phyloP scores from a whole-genome alignment of 2,329 filamentous ascomycete genomes.

The Hymenotorrendiella dingleyae region DNA sequence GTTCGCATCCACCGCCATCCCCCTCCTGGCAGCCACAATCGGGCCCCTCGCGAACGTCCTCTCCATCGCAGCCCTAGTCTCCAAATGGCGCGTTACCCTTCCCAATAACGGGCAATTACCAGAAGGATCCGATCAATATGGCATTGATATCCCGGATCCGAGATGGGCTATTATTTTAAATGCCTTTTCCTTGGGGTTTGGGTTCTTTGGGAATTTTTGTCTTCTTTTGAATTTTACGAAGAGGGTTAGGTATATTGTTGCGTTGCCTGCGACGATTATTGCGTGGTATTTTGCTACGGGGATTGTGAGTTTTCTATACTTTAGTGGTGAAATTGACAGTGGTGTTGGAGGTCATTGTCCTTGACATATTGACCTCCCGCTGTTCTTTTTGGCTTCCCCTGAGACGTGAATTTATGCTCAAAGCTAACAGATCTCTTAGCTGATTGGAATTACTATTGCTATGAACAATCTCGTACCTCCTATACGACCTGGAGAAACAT shows the following conservation, averaged over 20 bases:
- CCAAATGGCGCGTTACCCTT: slow-evolving; percentile 51
- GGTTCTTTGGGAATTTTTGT: slow-evolving; percentile 61
- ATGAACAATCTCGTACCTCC: slow-evolving; percentile 48
- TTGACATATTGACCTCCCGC: no score
- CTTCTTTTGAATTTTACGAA: slow-evolving; percentile 65
- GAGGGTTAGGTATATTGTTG: slow-evolving; percentile 59
- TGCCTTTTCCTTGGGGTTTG: slow-evolving; percentile 55
- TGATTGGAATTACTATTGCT: slow-evolving; percentile 51
- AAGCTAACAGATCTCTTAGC: slow-evolving; percentile 28
- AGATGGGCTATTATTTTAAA: slow-evolving; percentile 58
- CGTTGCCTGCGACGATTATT: slow-evolving; percentile 61
- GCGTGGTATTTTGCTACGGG: slow-evolving; percentile 58
- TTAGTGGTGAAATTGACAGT: slow-evolving; percentile 33
- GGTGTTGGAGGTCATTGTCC: no score
- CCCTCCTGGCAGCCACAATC: slow-evolving; percentile 60
- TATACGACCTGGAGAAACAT: slow-evolving; percentile 43
- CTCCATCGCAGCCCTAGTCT: slow-evolving; percentile 61
- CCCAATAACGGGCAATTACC: slow-evolving; percentile 40
- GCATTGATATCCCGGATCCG: slow-evolving; percentile 52
- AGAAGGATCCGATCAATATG: slow-evolving; percentile 41
- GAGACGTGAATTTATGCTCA: no score
- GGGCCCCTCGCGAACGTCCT: slow-evolving; percentile 66
- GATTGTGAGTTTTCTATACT: slow-evolving; percentile 50
- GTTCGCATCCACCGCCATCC: slow-evolving; percentile 40
- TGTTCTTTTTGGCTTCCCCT: no score